Evolutionary conservation across 2,329 filamentous ascomycete genomes (phyloP), one percentile per base, ranked within the genome.

Genomic region (Aschersonia sp.): DNA sequence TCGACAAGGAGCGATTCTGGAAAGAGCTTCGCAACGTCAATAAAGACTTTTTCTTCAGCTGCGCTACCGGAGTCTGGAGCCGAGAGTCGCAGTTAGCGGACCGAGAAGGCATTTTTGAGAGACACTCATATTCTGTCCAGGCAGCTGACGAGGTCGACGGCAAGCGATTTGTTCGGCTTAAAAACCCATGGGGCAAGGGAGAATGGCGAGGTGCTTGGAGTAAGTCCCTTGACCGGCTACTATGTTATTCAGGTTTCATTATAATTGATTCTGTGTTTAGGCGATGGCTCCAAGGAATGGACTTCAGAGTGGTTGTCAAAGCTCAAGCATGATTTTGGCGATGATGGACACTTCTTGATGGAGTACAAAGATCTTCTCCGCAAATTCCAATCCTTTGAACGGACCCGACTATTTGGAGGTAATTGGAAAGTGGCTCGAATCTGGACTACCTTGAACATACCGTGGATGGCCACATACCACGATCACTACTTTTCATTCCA

Each of bases 141-240:
- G 72, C 74, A 46, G 75, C 76, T 4, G 70, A 75, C n/a, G 69
- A 70, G 30, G 61, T 76, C 6, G 71, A 73, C 31, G 73, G 80
- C 53, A 70, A 75, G 52, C 74, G 82, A 2, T 67, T 89, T 1
- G 67, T 88, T 3, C 73, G 80, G 46, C 66, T 87, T 40, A 75
- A 72, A 53, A 92, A 92, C 55, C 87, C 87, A 0, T 92, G 85
- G 86, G 87, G 86, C 1, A 79, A 80, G 53, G 78, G 77, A 32
- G 86, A 89, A 63, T 92, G 86, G 85, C 84, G 77, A 31, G 87
- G 87, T 1, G 72, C 84, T 2, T 92, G 86, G 85, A 82, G 77
- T 59, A 51, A 54, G 62, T 53, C 20, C 20, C 20, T 20, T 20
- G 20, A 20, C 20, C 20, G 20, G 20, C 20, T 20, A 20, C 20